phyloP scores from a whole-genome alignment of 257 asterid species.

The Penstemon davidsonii region DNA sequence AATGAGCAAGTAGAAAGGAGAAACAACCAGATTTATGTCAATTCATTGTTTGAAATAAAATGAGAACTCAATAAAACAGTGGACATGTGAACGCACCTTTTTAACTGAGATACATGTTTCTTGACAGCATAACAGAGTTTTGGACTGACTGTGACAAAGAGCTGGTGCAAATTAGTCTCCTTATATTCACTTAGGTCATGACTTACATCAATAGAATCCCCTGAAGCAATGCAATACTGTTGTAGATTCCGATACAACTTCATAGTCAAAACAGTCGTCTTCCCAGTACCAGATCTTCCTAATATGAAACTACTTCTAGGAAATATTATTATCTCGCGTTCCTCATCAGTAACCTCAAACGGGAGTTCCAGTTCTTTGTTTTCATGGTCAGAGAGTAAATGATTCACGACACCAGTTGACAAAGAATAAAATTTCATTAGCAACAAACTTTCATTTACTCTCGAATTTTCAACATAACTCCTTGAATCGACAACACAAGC shows the following conservation, averaged over 20 bases:
- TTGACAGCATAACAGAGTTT: constrained; percentile 68
- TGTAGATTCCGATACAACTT: constrained; percentile 53
- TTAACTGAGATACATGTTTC: constrained; percentile 51
- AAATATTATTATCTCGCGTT: constrained; percentile 50
- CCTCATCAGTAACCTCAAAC: constrained; percentile 72
- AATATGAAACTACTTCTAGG: constrained; percentile 54
- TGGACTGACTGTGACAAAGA: constrained; percentile 70
- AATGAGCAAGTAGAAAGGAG: no score
- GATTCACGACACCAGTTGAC: constrained; percentile 48
- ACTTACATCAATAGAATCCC: constrained; percentile 24
- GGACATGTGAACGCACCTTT: constrained; percentile 36
- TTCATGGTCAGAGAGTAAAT: constrained; percentile 48
- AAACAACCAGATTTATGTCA: no score
- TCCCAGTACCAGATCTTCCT: constrained; percentile 75
- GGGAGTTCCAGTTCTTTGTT: constrained; percentile 59
- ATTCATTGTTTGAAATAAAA: background rate
- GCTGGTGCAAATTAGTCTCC: constrained; percentile 39
- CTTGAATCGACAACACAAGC: constrained; percentile 27
- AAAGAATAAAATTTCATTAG: constrained; percentile 66
- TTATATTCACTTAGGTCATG: constrained; percentile 4
- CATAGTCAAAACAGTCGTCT: constrained; percentile 62
- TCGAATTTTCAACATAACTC: constrained; percentile 52
- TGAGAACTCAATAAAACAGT: background rate
- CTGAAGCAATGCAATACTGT: constrained; percentile 38
- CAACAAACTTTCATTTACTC: constrained; percentile 64